A percentile compares a stretch with the other conserved stretches of the same genome.
phyloP scores from a whole-genome alignment of 1,284 basidiomycete species.

The Naganishia sp. region DNA sequence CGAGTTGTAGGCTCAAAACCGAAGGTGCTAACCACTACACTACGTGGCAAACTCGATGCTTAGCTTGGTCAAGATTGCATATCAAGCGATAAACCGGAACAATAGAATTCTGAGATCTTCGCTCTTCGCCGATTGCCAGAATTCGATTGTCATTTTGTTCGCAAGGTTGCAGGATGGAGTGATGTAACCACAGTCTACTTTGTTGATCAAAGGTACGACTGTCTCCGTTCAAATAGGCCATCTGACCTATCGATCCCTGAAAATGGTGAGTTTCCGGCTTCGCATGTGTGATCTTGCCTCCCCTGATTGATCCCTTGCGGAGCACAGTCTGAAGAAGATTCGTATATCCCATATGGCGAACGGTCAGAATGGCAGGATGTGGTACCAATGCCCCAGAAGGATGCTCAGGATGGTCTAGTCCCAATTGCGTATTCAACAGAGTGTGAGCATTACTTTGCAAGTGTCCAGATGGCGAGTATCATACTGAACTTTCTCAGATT shows the following conservation, averaged over 20 bases:
- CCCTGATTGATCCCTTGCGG: too few species aligned
- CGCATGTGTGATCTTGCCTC: too few species aligned
- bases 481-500: conserved; percentile 61
- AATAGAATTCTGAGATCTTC: not conserved
- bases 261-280: not conserved
- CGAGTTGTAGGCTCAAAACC: conserved; percentile 10
- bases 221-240: too few species aligned
- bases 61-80: too few species aligned
- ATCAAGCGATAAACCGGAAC: not conserved
- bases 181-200: too few species aligned
- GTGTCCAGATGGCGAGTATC: not conserved
- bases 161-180: too few species aligned
- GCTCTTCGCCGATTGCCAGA: conserved; percentile 16
- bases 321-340: conserved; percentile 12
- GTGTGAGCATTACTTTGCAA: conserved; percentile 63
- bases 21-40: conserved; percentile 30
- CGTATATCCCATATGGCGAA: conserved; percentile 61
- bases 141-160: not conserved
- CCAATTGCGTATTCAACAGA: conserved; percentile 83
- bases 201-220: too few species aligned
- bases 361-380: conserved; percentile 77
- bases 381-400: conserved; percentile 75
- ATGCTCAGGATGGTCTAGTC: conserved; percentile 71
- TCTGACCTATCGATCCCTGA: too few species aligned
- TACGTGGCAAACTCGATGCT: conserved; percentile 12